A percentile compares a stretch with the other conserved stretches of the same genome.
phyloP scores from a whole-genome alignment of 306 rosid genomes.

The Sophora flavescens region DNA sequence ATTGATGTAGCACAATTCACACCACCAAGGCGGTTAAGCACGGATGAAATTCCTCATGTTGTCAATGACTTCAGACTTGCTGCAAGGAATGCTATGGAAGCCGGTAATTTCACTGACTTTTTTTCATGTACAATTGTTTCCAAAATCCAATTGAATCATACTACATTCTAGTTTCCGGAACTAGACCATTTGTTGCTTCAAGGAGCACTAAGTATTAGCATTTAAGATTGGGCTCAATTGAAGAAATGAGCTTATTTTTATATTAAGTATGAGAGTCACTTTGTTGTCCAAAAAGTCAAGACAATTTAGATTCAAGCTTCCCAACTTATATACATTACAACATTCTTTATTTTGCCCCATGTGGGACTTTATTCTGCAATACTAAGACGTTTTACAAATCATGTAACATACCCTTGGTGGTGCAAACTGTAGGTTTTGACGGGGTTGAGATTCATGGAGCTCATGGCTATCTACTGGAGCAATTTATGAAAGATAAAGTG shows the following conservation, averaged over 20 bases:
- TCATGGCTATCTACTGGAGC: constrained; percentile 71
- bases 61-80: constrained; percentile 63
- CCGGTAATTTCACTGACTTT: constrained; percentile 50
- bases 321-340: no score
- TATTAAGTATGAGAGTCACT: no score
- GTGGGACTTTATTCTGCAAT: no score
- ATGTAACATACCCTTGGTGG: not conserved
- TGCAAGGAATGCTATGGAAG: constrained; percentile 61
- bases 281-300: no score
- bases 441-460: constrained; percentile 81
- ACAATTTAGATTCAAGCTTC: no score
- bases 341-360: no score
- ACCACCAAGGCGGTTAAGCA: constrained; percentile 64
- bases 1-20: constrained; percentile 47
- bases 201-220: no score
- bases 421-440: constrained; percentile 65
- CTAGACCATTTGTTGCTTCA: not conserved
- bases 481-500: constrained; percentile 69
- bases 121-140: not conserved
- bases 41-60: constrained; percentile 59
- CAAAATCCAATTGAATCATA: not conserved
- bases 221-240: no score
- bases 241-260: no score
- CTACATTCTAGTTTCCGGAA: not conserved
- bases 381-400: not conserved